Conservation (phyloP, 768 basidiomycete genomes). For the Amyloporia xantha region DNA sequence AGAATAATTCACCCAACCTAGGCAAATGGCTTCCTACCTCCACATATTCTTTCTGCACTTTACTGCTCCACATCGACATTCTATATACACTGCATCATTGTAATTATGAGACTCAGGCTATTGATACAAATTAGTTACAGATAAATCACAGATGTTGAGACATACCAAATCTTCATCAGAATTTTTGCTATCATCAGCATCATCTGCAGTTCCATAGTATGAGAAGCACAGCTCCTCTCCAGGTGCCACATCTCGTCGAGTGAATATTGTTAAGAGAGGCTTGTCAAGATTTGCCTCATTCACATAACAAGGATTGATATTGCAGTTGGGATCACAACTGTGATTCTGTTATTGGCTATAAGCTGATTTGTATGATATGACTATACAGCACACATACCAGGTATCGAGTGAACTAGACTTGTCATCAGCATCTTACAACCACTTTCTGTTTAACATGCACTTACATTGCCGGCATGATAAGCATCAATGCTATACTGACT, state of each 20-base stretch:
- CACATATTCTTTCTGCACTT: slow-evolving; percentile 44
- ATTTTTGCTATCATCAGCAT: slow-evolving; percentile 21
- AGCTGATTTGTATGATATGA: neutral
- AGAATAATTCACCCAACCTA: neutral
- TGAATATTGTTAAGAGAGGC: slow-evolving; percentile 64
- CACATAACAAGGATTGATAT: slow-evolving; percentile 66
- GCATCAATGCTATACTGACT: slow-evolving; percentile 69
- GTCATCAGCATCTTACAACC: neutral
- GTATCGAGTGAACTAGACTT: slow-evolving; percentile 79
- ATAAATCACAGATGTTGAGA: neutral
- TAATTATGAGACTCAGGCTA: slow-evolving; percentile 9
- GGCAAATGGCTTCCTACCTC: too few species aligned
- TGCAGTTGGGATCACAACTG: slow-evolving; percentile 83
- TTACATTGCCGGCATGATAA: slow-evolving; percentile 80
- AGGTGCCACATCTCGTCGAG: slow-evolving; percentile 52
- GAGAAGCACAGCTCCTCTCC: slow-evolving; percentile 74
- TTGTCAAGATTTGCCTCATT: slow-evolving; percentile 70
- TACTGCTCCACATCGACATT: slow-evolving; percentile 44
- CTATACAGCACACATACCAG: slow-evolving; percentile 55
- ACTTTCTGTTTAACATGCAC: too few species aligned
- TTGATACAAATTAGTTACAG: slow-evolving; percentile 3
- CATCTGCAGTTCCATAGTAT: slow-evolving; percentile 48
- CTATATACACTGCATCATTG: slow-evolving; percentile 38
- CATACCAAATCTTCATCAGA: slow-evolving; percentile 8
- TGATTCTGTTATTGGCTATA: slow-evolving; percentile 80